Conservation (phyloP, 768 basidiomycete species). For the Lyophyllum shimeji region DNA sequence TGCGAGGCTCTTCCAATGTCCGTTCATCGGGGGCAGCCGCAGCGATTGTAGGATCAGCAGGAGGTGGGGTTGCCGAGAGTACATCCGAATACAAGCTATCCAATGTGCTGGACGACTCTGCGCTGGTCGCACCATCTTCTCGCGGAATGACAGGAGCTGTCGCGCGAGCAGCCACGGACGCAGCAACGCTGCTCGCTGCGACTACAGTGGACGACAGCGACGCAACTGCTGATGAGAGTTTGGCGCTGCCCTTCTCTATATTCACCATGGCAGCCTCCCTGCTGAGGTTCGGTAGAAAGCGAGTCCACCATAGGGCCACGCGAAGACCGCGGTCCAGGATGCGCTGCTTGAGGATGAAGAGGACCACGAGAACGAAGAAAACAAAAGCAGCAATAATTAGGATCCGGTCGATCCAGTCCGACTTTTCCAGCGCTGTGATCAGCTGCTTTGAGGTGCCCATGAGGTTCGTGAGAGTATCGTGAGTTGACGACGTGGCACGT, state of each 20-base stretch:
- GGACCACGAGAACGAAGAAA: conserved; percentile 83
- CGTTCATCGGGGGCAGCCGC: conserved; percentile 1
- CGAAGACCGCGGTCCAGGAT: conserved; percentile 77
- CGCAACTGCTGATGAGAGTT: background rate
- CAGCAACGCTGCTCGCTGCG: background rate
- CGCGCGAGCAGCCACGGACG: background rate
- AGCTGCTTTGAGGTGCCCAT: conserved; percentile 82
- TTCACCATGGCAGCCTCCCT: conserved; percentile 32
- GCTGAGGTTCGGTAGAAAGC: conserved; percentile 59
- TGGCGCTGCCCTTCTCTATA: conserved; percentile 32
- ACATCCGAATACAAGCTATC: background rate
- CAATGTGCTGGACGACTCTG: background rate
- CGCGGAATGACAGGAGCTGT: background rate
- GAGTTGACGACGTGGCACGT: conserved; percentile 68
- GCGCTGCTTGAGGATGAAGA: conserved; percentile 87
- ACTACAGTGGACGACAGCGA: conserved; percentile 7
- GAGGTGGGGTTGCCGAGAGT: background rate
- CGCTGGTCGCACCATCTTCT: background rate
- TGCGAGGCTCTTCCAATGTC: conserved; percentile 1
- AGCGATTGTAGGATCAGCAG: background rate
- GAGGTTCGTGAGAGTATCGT: conserved; percentile 70
- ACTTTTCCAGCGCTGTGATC: conserved; percentile 83
- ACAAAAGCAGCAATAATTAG: conserved; percentile 76
- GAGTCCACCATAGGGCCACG: conserved; percentile 88
- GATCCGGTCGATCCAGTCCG: conserved; percentile 91